phyloP scores from a whole-genome alignment of 2,329 filamentous ascomycete genomes.

The Pseudopithomyces maydicus region DNA sequence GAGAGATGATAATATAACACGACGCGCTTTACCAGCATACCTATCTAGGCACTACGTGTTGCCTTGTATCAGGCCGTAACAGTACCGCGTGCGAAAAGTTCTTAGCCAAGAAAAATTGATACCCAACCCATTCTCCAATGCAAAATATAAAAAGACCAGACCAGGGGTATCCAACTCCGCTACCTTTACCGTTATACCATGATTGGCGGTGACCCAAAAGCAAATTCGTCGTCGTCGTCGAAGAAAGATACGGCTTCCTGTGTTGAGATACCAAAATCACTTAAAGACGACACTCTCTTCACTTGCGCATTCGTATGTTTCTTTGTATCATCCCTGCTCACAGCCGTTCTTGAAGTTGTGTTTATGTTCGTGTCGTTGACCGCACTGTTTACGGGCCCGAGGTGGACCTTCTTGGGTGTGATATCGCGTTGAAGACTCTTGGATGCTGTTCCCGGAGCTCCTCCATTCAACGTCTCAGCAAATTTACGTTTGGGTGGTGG shows the following conservation, averaged over 20 bases:
- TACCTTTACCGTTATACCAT: constrained; percentile 13
- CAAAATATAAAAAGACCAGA: background rate
- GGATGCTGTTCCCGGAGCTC: background rate
- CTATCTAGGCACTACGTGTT: background rate
- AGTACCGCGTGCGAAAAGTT: background rate
- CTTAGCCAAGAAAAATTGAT: background rate
- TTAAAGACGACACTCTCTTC: constrained; percentile 4
- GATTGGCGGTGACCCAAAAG: constrained; percentile 28
- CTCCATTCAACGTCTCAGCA: background rate
- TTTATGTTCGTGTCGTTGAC: background rate
- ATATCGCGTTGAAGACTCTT: background rate
- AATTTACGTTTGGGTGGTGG: background rate
- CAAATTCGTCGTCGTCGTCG: constrained; percentile 20
- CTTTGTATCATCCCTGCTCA: background rate
- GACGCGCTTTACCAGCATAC: background rate
- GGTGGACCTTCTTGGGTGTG: background rate
- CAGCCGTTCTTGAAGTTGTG: background rate
- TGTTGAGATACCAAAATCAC: constrained; percentile 30
- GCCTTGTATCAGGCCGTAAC: background rate
- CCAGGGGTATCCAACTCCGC: constrained; percentile 12
- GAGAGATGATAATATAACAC: constrained; percentile 33
- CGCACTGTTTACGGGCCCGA: background rate
- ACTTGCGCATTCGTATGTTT: background rate
- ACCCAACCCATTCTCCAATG: background rate
- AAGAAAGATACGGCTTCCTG: constrained; percentile 34